A percentile compares a stretch with the other conserved stretches of the same genome.
Evolutionary conservation across 768 basidiomycete species (phyloP).

Genomic region (Phlebiopsis gigantea): DNA sequence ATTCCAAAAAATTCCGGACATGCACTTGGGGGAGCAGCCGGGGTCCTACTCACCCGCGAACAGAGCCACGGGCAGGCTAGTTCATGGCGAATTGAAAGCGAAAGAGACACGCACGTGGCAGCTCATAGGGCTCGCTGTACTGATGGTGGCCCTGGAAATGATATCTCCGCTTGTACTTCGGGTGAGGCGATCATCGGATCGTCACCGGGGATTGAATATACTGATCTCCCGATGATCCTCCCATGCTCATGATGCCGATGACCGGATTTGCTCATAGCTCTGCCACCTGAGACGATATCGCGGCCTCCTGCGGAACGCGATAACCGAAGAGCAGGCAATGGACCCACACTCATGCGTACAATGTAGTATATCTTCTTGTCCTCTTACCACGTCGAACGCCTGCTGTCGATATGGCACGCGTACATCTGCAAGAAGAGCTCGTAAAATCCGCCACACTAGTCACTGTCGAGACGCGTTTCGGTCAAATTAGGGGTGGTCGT

Average conservation of each 20-base stretch:
- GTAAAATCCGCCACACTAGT: conserved; percentile 35
- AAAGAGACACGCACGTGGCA: no score
- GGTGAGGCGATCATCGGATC: no score
- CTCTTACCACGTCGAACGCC: neutral
- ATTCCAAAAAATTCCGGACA: neutral
- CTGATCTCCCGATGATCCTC: no score
- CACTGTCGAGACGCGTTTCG: conserved; percentile 48
- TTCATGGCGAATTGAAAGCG: no score
- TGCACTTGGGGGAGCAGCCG: neutral
- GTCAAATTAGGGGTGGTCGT: conserved; percentile 51
- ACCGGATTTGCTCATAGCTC: no score
- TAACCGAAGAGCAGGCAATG: neutral
- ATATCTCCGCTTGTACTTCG: no score
- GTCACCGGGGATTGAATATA: no score
- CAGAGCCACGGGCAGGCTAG: no score
- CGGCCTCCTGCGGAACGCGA: neutral
- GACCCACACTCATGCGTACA: neutral
- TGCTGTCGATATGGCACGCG: conserved; percentile 16
- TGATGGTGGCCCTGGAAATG: no score
- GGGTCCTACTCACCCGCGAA: neutral
- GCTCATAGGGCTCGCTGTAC: no score
- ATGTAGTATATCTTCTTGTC: neutral
- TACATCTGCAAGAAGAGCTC: conserved; percentile 57
- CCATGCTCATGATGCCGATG: no score
- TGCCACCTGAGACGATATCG: no score